Base-by-base conservation (phyloP, 306 rosid species). In the Citrullus colocynthis region DNA sequence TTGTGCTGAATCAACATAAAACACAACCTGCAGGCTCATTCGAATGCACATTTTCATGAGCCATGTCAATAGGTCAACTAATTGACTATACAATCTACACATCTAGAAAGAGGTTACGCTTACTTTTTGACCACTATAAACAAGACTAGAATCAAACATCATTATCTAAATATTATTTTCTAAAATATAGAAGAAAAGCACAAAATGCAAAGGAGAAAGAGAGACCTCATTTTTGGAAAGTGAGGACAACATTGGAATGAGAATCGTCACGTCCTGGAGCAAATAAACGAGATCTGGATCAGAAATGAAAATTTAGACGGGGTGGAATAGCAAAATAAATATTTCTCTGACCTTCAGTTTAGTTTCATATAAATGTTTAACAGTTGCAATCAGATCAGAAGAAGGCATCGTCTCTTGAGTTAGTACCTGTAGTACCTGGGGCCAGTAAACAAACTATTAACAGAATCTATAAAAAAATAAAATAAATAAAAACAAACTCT, bases 201-300 rank as follows among this genome's bases (percentile, higher is more conserved):
- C 44, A 72, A 57, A 32, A 74, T 28, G 18, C 15, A 11, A 32
- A 52, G 48, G 28, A 51, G 61, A 57, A 59, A 83, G 42, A 57
- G 81, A 84, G 48, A 96, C 99, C 98, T 96, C 99, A 55, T 81
- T 84, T 88, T 88, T 96, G 77, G 98, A 83, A 79, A 96, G 96
- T 2, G 97, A 93, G 78, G 97, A 81, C 80, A 96, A 81, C 85
- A 96, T 86, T 17, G 99, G 99, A 80, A 96, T 96, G 64, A 96
- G 97, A 85, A 96, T 96, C 76, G 99, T 84, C 86, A 96, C 99
- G 81, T 96, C 99, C 99, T 89, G 96, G 82, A 84, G 80, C 39
- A 71, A 69, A 81, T 73, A 79, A 63, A 78, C 74, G 79, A 54
- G 74, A 78, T 87, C 75, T 4, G 9, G 45, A 85, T 77, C 15